Evolutionary conservation across 192 early-diverging fungal genomes (phyloP), one percentile per base, ranked within the genome.

Genomic region (Obelidium mucronatum): DNA sequence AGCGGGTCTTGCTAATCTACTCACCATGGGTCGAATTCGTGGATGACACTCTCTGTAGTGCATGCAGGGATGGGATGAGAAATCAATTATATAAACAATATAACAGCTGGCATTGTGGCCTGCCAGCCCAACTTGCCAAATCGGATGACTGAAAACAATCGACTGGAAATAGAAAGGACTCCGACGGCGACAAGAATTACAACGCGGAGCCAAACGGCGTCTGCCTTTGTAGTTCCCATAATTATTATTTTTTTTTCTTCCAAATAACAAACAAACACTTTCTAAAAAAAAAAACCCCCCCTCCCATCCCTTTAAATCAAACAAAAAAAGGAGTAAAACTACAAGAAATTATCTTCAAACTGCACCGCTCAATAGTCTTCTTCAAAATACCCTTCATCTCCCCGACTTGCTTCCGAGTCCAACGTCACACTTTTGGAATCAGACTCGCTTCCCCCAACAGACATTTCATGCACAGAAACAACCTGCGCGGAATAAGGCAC

Each of bases 21-120:
- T 36, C 59, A 85, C 86, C 89, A 99, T 35, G 98, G 98, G 81
- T 99, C 98, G 80, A 99, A 99, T 82, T 99, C 98, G 88, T 99
- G 98, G 83, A 99, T 99, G 67, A 99, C 93, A 70, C 92, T 94
- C 82, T 99, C 98, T 87, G 75, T 34, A 3, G 3, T 19, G 40
- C 15, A 5, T 13, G 48, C 8, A 51, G 48, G n/a, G n/a, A n/a
- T n/a, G n/a, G n/a, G n/a, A n/a, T n/a, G n/a, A n/a, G 11, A 62
- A 51, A 0, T 37, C 61, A 28, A 6, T 30, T 66, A 26, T 52
- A 40, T 37, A 48, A 63, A n/a, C n/a, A n/a, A 75, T 53, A 63
- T 40, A 40, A 60, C n/a, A 31, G 35, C 11, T 34, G 40, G 19
- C 30, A 19, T 33, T 26, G 35, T 48, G 8, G 8, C 44, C 44